These are phyloP conservation scores for Saccharomycopsis sp. DNA, from an alignment of 805 yeast genomes.

Conservation along the genomic window DNA sequence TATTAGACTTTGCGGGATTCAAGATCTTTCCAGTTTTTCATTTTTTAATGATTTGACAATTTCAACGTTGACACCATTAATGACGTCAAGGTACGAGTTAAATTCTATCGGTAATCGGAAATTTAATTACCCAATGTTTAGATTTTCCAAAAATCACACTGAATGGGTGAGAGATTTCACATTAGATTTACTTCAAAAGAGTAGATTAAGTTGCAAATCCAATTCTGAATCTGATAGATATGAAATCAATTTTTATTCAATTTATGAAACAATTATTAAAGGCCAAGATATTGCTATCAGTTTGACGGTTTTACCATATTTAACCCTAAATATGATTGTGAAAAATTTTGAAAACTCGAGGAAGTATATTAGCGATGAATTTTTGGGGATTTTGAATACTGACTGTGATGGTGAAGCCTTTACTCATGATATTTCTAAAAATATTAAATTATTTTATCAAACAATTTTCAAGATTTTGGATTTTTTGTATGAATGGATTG, in stretches of 20 bases:
- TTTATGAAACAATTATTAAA: conserved; percentile 57
- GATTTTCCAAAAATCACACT: conserved; percentile 45
- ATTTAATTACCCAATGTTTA: conserved; percentile 58
- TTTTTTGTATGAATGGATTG: conserved; percentile 72
- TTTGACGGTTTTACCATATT: conserved; percentile 70
- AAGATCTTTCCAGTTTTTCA: conserved; percentile 30
- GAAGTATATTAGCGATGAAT: conserved; percentile 48
- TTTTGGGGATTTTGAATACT: conserved; percentile 48
- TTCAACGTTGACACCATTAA: conserved; percentile 67
- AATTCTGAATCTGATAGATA: conserved; percentile 25
- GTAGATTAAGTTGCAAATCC: conserved; percentile 11
- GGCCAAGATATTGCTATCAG: conserved; percentile 67
- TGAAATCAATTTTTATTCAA: conserved; percentile 43
- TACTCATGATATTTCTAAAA: conserved; percentile 52
- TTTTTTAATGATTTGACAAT: conserved; percentile 53
- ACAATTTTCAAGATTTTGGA: conserved; percentile 75
- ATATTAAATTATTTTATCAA: conserved; percentile 58
- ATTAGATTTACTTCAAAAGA: conserved; percentile 51
- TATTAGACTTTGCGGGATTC: conserved; percentile 43
- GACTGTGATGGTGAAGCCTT: conserved; percentile 32
- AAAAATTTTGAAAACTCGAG: conserved; percentile 34
- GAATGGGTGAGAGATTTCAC: conserved; percentile 71
- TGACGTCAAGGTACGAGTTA: conserved; percentile 66
- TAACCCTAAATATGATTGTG: conserved; percentile 56
- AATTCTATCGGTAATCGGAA: conserved; percentile 43